These are phyloP conservation scores for Gaillardinia entomophila DNA, from an alignment of 805 yeast genomes.

Conservation along the genomic window DNA sequence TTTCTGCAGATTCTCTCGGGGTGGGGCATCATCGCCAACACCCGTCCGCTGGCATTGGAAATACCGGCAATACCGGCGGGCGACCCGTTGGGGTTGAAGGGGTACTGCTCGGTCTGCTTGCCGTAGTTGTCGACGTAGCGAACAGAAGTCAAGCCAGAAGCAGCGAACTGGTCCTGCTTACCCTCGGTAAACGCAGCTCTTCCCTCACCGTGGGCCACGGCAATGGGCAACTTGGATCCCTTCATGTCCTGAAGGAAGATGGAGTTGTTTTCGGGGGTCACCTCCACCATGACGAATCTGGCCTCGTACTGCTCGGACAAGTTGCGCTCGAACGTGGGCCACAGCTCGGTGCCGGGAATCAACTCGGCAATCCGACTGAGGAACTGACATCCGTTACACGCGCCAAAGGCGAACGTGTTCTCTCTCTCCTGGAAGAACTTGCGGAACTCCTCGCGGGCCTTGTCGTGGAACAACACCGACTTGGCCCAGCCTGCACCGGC, in stretches of 20 bases:
- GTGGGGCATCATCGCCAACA: conserved; percentile 98
- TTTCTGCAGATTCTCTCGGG: conserved; percentile 91
- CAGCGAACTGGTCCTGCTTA: conserved; percentile 42
- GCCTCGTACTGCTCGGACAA: conserved; percentile 94
- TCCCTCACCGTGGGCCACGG: conserved; percentile 99
- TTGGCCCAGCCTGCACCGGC: conserved; percentile 99
- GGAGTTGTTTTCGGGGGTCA: conserved; percentile 46
- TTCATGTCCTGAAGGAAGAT: conserved; percentile 86
- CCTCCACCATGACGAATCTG: conserved; percentile 84
- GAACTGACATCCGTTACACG: conserved; percentile 98
- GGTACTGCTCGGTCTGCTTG: conserved; percentile 72
- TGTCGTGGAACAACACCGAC: conserved; percentile 80
- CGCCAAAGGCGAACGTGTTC: conserved; percentile 96
- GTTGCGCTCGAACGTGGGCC: conserved; percentile 96
- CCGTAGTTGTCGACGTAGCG: conserved; percentile 92
- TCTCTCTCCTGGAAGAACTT: conserved; percentile 78
- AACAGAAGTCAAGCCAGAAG: conserved; percentile 54
- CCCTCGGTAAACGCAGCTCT: conserved; percentile 63
- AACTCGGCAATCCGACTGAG: conserved; percentile 76
- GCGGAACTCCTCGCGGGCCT: conserved; percentile 68
- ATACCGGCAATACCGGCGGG: conserved; percentile 92
- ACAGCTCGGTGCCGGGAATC: conserved; percentile 89
- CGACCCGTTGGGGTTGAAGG: conserved; percentile 96
- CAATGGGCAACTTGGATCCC: conserved; percentile 92
- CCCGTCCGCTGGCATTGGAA: conserved; percentile 86